These are phyloP conservation scores for Passiflora organensis DNA, from an alignment of 345 rosid genomes.

Conservation along the genomic window DNA sequence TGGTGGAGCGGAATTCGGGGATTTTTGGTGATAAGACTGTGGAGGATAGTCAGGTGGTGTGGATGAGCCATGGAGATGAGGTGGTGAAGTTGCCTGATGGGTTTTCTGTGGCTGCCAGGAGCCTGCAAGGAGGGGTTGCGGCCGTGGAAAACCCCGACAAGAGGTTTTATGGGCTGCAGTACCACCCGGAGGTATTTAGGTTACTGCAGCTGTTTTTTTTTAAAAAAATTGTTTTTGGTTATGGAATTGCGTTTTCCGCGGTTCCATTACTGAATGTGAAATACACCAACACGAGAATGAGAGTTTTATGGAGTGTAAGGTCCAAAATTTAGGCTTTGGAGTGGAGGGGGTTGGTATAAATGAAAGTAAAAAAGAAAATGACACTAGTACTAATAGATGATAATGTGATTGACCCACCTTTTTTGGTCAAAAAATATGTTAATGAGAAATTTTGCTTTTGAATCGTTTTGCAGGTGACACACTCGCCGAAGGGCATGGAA, in stretches of 20 bases:
- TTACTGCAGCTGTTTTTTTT: too few species aligned
- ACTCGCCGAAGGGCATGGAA: constrained; percentile 94
- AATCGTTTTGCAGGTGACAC: constrained; percentile 63
- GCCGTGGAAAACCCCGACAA: constrained; percentile 54
- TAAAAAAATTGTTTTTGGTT: too few species aligned
- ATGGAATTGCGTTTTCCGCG: too few species aligned
- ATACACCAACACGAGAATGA: too few species aligned
- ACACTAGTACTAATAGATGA: too few species aligned
- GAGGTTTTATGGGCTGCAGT: constrained; percentile 85
- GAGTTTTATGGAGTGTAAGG: too few species aligned
- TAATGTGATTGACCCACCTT: too few species aligned
- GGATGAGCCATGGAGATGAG: constrained; percentile 99
- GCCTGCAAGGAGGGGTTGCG: constrained; percentile 77
- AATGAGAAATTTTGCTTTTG: constrained; percentile 1
- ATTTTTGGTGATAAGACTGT: constrained; percentile 54
- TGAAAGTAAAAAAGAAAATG: too few species aligned
- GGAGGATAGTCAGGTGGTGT: constrained; percentile 74
- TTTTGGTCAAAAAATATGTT: too few species aligned
- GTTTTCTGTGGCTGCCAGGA: constrained; percentile 68
- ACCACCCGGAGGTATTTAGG: constrained; percentile 77
- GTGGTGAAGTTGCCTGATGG: constrained; percentile 63
- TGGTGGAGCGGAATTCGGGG: constrained; percentile 44
- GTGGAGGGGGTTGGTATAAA: too few species aligned
- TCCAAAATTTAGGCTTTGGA: too few species aligned
- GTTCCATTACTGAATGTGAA: too few species aligned